Conservation (phyloP, 2,329 filamentous ascomycete genomes). For the Exophiala viscosa region DNA sequence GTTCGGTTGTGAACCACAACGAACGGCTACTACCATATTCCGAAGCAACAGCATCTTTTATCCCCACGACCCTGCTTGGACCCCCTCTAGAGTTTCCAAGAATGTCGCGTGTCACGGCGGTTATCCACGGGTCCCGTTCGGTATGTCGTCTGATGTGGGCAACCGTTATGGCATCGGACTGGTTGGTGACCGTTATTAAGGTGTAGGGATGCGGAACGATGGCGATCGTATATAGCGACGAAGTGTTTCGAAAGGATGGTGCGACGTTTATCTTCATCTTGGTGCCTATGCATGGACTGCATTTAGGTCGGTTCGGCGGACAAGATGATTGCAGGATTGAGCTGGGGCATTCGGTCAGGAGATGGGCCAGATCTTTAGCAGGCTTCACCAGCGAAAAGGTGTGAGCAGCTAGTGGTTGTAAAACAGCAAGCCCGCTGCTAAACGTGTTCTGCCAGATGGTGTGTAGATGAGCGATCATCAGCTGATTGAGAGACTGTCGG, state of each 20-base stretch:
- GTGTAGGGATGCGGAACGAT: slow-evolving; percentile 92
- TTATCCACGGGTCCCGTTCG: slow-evolving; percentile 74
- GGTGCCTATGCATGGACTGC: slow-evolving; percentile 67
- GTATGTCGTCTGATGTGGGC: slow-evolving; percentile 65
- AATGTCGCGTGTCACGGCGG: slow-evolving; percentile 64
- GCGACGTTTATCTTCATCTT: slow-evolving; percentile 66
- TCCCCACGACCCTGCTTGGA: slow-evolving; percentile 62
- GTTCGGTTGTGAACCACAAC: slow-evolving; percentile 78
- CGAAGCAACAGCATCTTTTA: slow-evolving; percentile 79
- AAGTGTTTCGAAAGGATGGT: slow-evolving; percentile 66
- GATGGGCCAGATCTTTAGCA: slow-evolving; percentile 67
- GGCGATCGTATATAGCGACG: slow-evolving; percentile 73
- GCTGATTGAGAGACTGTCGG: slow-evolving; percentile 61
- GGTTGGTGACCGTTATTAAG: slow-evolving; percentile 63
- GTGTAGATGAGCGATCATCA: slow-evolving; percentile 85
- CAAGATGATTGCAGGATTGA: slow-evolving; percentile 73
- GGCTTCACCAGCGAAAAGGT: slow-evolving; percentile 69
- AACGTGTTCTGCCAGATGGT: slow-evolving; percentile 79
- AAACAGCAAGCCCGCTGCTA: slow-evolving; percentile 69
- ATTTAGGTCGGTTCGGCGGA: slow-evolving; percentile 74
- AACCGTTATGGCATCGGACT: slow-evolving; percentile 58
- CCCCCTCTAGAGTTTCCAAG: slow-evolving; percentile 62
- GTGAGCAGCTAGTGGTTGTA: slow-evolving; percentile 74
- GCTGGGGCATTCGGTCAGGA: slow-evolving; percentile 70
- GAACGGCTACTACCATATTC: slow-evolving; percentile 61